phyloP scores from a whole-genome alignment of 1,139 yeast species.

The Geotrichum reessii region DNA sequence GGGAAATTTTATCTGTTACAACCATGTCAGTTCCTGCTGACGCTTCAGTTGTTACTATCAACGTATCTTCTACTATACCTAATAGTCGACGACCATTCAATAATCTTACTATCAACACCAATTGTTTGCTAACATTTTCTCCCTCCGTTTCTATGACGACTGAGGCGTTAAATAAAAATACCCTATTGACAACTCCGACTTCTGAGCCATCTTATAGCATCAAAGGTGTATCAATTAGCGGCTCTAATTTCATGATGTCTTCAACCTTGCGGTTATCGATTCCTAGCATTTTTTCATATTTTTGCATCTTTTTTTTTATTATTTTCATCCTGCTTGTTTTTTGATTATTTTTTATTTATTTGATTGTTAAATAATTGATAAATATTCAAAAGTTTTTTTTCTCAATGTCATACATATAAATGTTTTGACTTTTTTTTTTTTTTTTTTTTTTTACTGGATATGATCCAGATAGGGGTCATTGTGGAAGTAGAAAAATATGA shows the following conservation, averaged over 20 bases:
- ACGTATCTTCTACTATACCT: neutral
- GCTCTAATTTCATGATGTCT: neutral
- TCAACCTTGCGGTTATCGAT: neutral
- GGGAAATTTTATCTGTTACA: slow-evolving; percentile 6
- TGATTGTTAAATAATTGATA: neutral
- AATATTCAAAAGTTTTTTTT: neutral
- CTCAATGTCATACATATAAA: neutral
- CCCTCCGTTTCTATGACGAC: neutral
- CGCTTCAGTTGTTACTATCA: slow-evolving; percentile 6
- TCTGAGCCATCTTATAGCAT: neutral
- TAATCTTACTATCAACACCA: neutral
- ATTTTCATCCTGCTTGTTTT: neutral
- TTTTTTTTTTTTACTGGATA: no score
- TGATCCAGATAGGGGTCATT: no score
- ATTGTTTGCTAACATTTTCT: neutral
- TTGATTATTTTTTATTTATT: neutral
- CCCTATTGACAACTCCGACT: neutral
- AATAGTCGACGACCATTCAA: neutral
- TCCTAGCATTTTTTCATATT: neutral
- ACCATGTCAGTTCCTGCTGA: slow-evolving; percentile 14
- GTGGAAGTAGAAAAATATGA: no score
- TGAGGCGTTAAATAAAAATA: neutral
- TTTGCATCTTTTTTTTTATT: neutral
- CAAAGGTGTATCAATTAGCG: slow-evolving; percentile 7
- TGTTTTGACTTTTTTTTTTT: neutral